Evolutionary conservation across 805 yeast genomes (phyloP).

Genomic region (Candida railenensis): DNA sequence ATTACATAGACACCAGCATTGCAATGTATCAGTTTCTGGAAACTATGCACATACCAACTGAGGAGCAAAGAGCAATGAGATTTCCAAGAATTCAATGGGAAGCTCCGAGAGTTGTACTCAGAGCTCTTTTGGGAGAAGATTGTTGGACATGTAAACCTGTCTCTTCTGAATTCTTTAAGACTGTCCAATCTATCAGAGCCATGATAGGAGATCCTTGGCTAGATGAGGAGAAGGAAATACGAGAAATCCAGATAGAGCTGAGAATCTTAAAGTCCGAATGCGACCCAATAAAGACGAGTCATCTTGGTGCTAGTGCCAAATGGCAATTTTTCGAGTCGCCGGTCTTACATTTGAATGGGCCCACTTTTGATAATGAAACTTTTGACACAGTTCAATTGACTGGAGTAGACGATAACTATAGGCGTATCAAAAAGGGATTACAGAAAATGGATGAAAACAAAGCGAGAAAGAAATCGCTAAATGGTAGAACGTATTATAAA

Average conservation of each 20-base stretch:
- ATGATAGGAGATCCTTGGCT: conserved; percentile 46
- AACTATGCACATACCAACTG: background rate
- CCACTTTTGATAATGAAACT: background rate
- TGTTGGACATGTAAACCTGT: conserved; percentile 55
- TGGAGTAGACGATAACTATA: conserved; percentile 32
- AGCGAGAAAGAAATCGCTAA: conserved; percentile 9
- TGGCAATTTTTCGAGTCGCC: conserved; percentile 36
- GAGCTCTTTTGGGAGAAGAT: conserved; percentile 43
- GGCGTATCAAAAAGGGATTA: conserved; percentile 26
- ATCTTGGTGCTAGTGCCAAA: conserved; percentile 30
- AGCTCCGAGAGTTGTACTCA: conserved; percentile 23
- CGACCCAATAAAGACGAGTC: conserved; percentile 41
- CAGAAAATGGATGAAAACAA: background rate
- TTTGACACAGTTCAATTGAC: conserved; percentile 19
- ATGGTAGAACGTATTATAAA: conserved; percentile 10
- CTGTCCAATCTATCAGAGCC: conserved; percentile 47
- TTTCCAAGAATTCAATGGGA: conserved; percentile 23
- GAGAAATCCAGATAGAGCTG: conserved; percentile 40
- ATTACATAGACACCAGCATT: conserved; percentile 23
- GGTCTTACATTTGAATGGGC: conserved; percentile 12
- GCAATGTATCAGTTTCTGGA: background rate
- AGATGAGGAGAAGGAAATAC: conserved; percentile 25
- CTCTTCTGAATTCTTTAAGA: conserved; percentile 39
- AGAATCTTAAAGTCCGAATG: conserved; percentile 33
- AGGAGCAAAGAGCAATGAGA: conserved; percentile 4